phyloP scores from a whole-genome alignment of 371 early-diverging fungal genomes.

The Mucor lusitanicus region DNA sequence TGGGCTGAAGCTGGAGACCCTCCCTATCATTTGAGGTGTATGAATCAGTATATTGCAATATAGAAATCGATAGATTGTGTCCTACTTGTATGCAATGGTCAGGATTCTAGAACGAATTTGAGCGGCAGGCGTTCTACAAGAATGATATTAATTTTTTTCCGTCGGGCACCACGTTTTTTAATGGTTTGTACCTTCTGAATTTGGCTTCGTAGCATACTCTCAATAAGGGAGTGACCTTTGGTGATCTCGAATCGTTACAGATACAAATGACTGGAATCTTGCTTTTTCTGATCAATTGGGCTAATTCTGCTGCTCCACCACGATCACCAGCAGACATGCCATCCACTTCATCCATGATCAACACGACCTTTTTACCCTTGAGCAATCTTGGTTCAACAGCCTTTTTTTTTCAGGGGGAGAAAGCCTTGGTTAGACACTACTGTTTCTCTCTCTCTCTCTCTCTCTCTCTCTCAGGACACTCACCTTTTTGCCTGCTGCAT shows the following conservation, averaged over 20 bases:
- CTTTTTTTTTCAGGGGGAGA: background rate
- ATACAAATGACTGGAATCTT: conserved; percentile 99
- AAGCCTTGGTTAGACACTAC: background rate
- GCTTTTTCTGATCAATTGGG: conserved; percentile 88
- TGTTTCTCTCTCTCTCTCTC: no score
- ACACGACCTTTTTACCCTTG: conserved; percentile 57
- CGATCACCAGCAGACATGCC: conserved; percentile 99
- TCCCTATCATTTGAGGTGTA: conserved; percentile 57
- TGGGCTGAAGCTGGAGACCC: conserved; percentile 74
- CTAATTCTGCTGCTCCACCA: conserved; percentile 95
- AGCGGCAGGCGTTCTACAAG: conserved; percentile 40
- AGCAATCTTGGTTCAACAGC: conserved; percentile 3
- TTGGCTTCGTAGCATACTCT: conserved; percentile 89
- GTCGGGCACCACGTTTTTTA: background rate
- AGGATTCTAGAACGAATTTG: conserved; percentile 75
- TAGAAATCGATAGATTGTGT: background rate
- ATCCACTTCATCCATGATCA: conserved; percentile 99
- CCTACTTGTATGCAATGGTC: conserved; percentile 62
- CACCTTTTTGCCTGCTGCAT: conserved; percentile 4
- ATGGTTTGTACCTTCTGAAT: conserved; percentile 74
- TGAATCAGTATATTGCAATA: background rate
- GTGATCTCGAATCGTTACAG: conserved; percentile 94
- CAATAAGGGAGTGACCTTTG: conserved; percentile 90
- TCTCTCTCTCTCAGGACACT: background rate
- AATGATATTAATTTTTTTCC: background rate